Evolutionary conservation across 371 early-diverging fungal species (phyloP), one percentile per base, ranked within the genome.

Genomic region (Rhizopus microsporus): DNA sequence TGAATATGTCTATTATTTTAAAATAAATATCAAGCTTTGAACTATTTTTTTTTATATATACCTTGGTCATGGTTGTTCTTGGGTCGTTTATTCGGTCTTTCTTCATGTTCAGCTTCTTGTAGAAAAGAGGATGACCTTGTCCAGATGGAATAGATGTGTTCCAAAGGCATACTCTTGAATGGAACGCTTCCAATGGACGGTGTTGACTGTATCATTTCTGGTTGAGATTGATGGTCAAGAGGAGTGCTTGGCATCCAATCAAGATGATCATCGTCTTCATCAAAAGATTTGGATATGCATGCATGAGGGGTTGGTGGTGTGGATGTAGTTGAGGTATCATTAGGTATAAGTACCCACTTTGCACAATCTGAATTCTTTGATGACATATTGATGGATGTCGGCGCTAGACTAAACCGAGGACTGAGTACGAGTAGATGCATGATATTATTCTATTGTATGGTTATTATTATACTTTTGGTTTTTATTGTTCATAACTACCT

Each of bases 351-450:
- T 12, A 50, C 45, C 66, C 66, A 65, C 50, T 49, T 48, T 3
- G 34, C 57, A 29, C 5, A 29, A 52, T 65, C 66, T 3, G 66
- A 57, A 17, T 60, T 49, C 42, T 56, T 57, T n/a, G 45, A 51
- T 12, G 65, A 56, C 37, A 56, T 55, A 34, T 49, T 33, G 23
- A 59, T 44, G 7, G 60, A 53, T 17, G 32, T 32, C 5, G 57
- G 50, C n/a, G 45, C 48, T 48, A 74, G 17, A 29, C 57, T 63
- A 31, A 71, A 71, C 10, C 43, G 51, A 10, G 57, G 43, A 56
- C 60, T 60, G 15, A 68, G 15, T 3, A 71, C 67, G 9, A 74
- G 56, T 29, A 64, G 52, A 50, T 67, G 64, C 10, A 74, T 23
- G 1, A 74, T 12, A 10, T 44, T 45, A 37, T 63, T 57, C 65